phyloP scores from a whole-genome alignment of 192 early-diverging fungal genomes.

The Umbelopsis isabellina region DNA sequence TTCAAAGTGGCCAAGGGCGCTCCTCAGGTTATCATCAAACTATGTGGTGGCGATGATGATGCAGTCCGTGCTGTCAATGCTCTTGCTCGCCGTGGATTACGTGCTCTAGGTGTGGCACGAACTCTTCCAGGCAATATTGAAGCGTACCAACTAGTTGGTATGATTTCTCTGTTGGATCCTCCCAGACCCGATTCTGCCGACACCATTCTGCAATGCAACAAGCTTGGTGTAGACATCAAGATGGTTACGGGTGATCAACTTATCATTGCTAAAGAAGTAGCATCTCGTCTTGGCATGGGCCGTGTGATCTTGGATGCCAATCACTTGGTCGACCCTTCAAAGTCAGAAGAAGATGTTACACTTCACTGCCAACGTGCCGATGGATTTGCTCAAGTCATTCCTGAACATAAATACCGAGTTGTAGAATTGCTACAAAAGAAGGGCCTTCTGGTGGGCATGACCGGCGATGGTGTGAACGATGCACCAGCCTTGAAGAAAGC shows the following conservation, averaged over 20 bases:
- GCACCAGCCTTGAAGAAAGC: constrained; percentile 95
- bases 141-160: constrained; percentile 76
- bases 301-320: constrained; percentile 85
- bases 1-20: constrained; percentile 94
- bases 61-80: constrained; percentile 80
- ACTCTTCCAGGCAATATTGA: constrained; percentile 72
- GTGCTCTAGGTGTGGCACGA: constrained; percentile 83
- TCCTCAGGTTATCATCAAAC: constrained; percentile 85
- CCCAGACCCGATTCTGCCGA: constrained; percentile 81
- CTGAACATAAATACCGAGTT: constrained; percentile 94
- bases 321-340: constrained; percentile 74
- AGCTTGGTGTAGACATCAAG: constrained; percentile 84
- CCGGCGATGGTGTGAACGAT: constrained; percentile 84
- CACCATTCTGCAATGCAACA: constrained; percentile 78
- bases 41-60: constrained; percentile 79
- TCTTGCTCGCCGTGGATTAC: constrained; percentile 83
- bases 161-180: constrained; percentile 85
- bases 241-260: constrained; percentile 93
- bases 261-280: constrained; percentile 88
- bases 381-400: constrained; percentile 94
- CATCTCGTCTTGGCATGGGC: constrained; percentile 84
- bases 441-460: constrained; percentile 83
- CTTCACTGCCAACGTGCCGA: constrained; percentile 82
- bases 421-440: constrained; percentile 88
- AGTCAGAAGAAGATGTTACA: constrained; percentile 75